Evolutionary conservation across 164 flowering plant species (phyloP), one percentile per base, ranked within the genome.

Genomic region (Vitis rotundifolia): DNA sequence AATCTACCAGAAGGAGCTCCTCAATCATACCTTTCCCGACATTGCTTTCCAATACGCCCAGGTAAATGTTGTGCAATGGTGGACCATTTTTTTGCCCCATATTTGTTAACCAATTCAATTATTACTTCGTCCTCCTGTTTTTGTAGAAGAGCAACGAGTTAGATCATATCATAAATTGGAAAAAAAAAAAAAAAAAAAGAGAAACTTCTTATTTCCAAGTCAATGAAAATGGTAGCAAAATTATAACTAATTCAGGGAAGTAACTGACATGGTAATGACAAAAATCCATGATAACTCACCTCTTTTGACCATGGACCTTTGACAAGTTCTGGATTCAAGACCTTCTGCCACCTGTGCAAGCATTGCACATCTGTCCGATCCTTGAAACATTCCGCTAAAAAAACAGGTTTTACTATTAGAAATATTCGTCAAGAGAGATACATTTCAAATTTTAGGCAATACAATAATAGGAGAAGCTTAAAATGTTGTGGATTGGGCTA

Each of bases 41-140:
- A 88, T 60, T 88, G 92, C 80, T 88, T 88, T 53, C 93, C 93
- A 31, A 89, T 89, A 54, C 91, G 87, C 28, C 93, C 91, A 57
- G 93, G 91, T 76, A 89, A 76, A 73, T 82, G 85, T 68, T 83
- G 85, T 29, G 93, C 88, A 75, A 89, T 87, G 22, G 89, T 86
- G 48, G 93, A 85, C 93, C 93, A 89, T 51, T 89, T 89, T 68
- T 83, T 89, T 52, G 93, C 86, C 54, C 93, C 93, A 77, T 69
- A 84, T 72, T 78, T 83, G 12, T 80, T 71, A 68, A 89, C 91
- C 77, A 84, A 48, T 68, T 84, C 82, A 70, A 80, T 64, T 53
- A 89, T 89, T 51, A 72, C 61, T 59, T 81, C 86, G 83, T 89
- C 93, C 77, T 89, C 93, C 91, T 89, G 73, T 65, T 68, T 53